phyloP scores from a whole-genome alignment of 257 asterid species.

The Apocynum venetum region DNA sequence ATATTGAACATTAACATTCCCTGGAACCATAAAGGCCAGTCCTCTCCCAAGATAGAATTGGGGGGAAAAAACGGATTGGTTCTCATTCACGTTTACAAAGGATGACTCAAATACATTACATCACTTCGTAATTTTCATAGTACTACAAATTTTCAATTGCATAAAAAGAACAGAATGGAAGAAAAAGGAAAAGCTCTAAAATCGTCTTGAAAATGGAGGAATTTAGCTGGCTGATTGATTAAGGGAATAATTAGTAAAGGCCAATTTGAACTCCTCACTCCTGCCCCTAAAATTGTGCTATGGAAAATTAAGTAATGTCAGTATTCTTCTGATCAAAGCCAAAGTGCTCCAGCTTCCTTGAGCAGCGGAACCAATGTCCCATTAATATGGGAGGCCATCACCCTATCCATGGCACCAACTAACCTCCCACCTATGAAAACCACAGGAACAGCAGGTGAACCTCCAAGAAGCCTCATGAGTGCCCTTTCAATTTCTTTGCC shows the following conservation, averaged over 20 bases:
- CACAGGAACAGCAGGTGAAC: slow-evolving; percentile 32
- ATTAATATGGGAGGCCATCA: slow-evolving; percentile 46
- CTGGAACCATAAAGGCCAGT: neutral
- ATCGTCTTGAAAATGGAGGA: slow-evolving; percentile 9
- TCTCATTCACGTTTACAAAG: slow-evolving; percentile 15
- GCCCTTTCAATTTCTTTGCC: slow-evolving; percentile 42
- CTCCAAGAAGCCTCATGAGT: slow-evolving; percentile 30
- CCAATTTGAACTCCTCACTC: neutral
- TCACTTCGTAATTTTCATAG: neutral
- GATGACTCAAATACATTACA: slow-evolving; percentile 13
- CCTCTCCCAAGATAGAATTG: too few species aligned
- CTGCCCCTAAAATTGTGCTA: neutral
- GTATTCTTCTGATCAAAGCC: slow-evolving; percentile 25
- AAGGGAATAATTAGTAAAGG: neutral
- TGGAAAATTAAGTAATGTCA: too few species aligned
- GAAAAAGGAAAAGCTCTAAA: neutral
- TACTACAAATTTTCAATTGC: neutral
- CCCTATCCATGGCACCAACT: slow-evolving; percentile 43
- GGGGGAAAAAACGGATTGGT: neutral
- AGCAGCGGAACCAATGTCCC: slow-evolving; percentile 43
- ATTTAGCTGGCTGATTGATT: neutral
- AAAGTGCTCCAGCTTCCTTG: slow-evolving; percentile 49
- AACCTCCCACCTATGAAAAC: slow-evolving; percentile 45
- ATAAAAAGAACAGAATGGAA: neutral
- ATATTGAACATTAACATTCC: neutral